Evolutionary conservation across 2,329 filamentous ascomycete species (phyloP).

Genomic region (Westerdykella aurantiaca): DNA sequence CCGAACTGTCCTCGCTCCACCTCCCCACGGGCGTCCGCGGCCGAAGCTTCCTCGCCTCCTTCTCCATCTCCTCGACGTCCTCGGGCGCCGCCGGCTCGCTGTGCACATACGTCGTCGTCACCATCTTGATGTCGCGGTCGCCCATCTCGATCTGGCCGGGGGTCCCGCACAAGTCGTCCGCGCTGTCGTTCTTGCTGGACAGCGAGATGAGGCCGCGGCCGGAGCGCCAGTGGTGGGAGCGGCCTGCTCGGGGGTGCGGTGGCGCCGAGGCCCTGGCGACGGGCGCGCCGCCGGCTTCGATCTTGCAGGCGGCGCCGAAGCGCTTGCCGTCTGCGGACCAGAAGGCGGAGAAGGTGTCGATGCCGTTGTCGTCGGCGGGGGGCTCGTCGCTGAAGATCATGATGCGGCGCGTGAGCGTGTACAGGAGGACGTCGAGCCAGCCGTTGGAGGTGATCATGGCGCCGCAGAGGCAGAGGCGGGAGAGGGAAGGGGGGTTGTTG

Average conservation of each 20-base stretch:
- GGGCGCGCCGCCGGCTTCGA: slow-evolving; percentile 29
- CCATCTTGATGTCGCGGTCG: slow-evolving; percentile 30
- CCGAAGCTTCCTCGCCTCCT: slow-evolving; percentile 16
- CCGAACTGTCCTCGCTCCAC: slow-evolving; percentile 31
- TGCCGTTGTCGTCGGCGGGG: slow-evolving; percentile 31
- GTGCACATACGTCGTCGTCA: slow-evolving; percentile 30
- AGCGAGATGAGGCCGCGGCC: slow-evolving; percentile 16
- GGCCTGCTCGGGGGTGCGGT: neutral
- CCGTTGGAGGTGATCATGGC: slow-evolving; percentile 55
- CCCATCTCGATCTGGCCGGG: slow-evolving; percentile 2
- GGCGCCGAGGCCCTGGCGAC: neutral
- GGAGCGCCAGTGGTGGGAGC: neutral
- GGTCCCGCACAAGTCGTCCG: slow-evolving; percentile 20
- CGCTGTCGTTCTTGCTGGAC: slow-evolving; percentile 15
- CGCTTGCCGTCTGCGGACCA: slow-evolving; percentile 29
- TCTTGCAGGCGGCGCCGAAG: slow-evolving; percentile 43
- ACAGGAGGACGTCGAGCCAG: slow-evolving; percentile 54
- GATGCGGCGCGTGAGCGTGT: slow-evolving; percentile 52
- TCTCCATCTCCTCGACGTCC: slow-evolving; percentile 31
- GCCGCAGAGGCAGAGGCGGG: slow-evolving; percentile 49
- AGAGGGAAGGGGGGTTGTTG: slow-evolving; percentile 41
- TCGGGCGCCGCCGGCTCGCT: slow-evolving; percentile 30
- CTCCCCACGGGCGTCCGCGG: slow-evolving; percentile 24
- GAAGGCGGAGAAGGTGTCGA: slow-evolving; percentile 33
- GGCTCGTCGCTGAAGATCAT: slow-evolving; percentile 49